Evolutionary conservation across 1,284 basidiomycete genomes (phyloP).

Genomic region (Chondrostereum purpureum): DNA sequence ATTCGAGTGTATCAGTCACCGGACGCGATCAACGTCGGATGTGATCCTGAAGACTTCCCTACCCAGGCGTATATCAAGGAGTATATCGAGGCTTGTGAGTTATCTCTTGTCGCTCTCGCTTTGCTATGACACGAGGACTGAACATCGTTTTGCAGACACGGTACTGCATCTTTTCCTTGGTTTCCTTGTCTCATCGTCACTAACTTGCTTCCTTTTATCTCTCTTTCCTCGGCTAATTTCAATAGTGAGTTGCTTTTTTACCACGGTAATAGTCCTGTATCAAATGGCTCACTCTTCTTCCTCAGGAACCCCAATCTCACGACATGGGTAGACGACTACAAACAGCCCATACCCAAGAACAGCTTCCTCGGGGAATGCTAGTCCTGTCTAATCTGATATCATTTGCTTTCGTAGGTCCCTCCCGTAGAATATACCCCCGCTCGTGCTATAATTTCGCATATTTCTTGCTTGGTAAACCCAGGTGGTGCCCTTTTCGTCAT

Average conservation of each 20-base stretch:
- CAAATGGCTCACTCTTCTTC: too few species aligned
- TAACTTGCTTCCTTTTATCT: background rate
- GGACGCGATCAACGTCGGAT: constrained; percentile 53
- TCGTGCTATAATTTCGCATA: too few species aligned
- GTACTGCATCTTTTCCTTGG: too few species aligned
- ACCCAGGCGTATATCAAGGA: constrained; percentile 35
- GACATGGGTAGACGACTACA: constrained; percentile 34
- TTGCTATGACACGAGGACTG: too few species aligned
- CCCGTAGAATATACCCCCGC: too few species aligned
- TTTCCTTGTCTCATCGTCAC: background rate
- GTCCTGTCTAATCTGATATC: too few species aligned
- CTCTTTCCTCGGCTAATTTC: background rate
- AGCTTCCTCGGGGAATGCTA: constrained; percentile 14
- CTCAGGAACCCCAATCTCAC: constrained; percentile 26
- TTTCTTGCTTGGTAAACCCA: too few species aligned
- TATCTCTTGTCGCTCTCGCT: background rate
- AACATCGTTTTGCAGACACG: too few species aligned
- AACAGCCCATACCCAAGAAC: constrained; percentile 18
- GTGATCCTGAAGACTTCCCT: constrained; percentile 61
- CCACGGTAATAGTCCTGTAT: background rate
- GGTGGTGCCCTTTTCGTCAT: too few species aligned
- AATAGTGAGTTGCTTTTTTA: background rate
- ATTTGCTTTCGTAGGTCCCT: too few species aligned
- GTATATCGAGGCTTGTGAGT: constrained; percentile 26
- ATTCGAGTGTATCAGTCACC: constrained; percentile 64